Base-by-base conservation (phyloP, 2,329 filamentous ascomycete species). In the Phialophora expanda region DNA sequence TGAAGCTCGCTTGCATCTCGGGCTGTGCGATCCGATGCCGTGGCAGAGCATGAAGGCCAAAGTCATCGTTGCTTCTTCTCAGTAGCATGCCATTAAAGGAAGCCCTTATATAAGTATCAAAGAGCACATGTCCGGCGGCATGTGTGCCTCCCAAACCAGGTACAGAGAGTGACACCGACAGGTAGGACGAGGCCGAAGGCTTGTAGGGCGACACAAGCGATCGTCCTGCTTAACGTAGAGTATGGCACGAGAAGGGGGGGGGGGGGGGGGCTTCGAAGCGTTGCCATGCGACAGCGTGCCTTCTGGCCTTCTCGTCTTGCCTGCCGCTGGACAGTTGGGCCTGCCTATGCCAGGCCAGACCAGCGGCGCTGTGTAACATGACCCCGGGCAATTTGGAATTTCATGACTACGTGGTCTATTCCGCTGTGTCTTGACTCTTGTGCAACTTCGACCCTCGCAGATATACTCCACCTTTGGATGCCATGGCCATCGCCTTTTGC, bases 301-400 rank as follows among this genome's bases (percentile, higher is more conserved):
- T 51, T 28, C 48, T 51, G 48, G 17, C 5, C 22, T 34, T 55
- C 22, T 53, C 28, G 26, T 55, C 17, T 11, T 34, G 22, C 24
- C 11, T 30, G 28, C 28, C 4, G 53, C 53, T 34, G 28, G 9
- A 51, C 28, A 28, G 26, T n/a, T 53, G 20, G 26, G 48, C 48
- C 22, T 53, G 28, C 53, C 17, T 2, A 24, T 11, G 24, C 38
- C 53, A 63, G 38, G 22, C 61, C 58, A 28, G 53, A 53, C 32
- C 26, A 50, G 50, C 55, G 48, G 58, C 54, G 38, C 28, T 58
- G 62, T 67, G 66, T 68, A 60, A 68, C 66, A 57, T n/a, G 32
- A 57, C 56, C 60, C 54, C 38, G 64, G 63, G 14, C 24, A 30
- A 68, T 65, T 68, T 68, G 62, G 59, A 66, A 68, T 68, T 61